Evolutionary conservation across 1,139 yeast species (phyloP), one percentile per base, ranked within the genome.

Genomic region (Yamadazyma dendronema): DNA sequence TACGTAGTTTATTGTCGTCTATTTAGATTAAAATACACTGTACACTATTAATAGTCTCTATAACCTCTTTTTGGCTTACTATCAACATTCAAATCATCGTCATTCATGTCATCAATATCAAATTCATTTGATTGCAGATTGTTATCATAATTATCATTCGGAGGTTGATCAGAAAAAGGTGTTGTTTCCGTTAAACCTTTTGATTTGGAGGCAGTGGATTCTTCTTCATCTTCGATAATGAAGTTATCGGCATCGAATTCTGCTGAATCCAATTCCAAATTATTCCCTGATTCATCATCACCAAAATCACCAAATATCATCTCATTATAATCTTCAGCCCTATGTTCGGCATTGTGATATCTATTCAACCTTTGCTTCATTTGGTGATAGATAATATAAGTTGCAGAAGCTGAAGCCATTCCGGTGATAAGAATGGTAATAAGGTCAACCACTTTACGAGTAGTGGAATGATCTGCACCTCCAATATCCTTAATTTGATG

Each of bases 401-500:
- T 84, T 0, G 95, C 83, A 8, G 67, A 46, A 1, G 76, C 60
- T 3, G 89, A 76, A 0, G 87, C 79, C 0, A 60, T 34, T 1
- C 65, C 70, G 0, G 97, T 82, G 9, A 84, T 46, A 0, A 75
- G 10, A 4, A 90, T 78, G 35, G 94, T 79, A 2, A 81, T 29
- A 1, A 83, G 41, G 54, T 89, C 94, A 10, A 85, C 66, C 17
- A 83, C 36, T 50, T 76, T 77, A 4, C 84, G 65, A 2, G 72
- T 56, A 3, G 68, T 49, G 28, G 81, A 75, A 37, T 75, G 72
- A 4, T 76, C 67, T 4, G 54, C 62, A 39, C 77, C 77, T 1
- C 95, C 94, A 38, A 92, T 64, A 37, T 76, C 77, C 41, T 82
- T 85, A 30, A 92, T 57, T 43, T 89, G 79, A 37, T 80, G 75